Evolutionary conservation across 345 rosid species (phyloP).

Genomic region (Fremontodendron californicum): DNA sequence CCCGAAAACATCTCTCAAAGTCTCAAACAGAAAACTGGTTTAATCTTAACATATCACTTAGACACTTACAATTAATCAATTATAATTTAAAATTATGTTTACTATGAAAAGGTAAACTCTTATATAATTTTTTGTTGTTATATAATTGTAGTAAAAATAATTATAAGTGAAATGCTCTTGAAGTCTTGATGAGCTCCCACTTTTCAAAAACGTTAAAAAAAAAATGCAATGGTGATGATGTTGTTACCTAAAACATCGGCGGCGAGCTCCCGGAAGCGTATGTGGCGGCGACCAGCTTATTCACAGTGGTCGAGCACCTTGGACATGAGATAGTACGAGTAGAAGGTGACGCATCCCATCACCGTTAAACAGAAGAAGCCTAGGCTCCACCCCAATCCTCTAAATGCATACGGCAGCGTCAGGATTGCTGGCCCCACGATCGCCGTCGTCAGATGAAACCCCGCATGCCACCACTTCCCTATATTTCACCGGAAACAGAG

Average conservation of each 20-base stretch:
- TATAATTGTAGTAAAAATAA: too few relatives aligned
- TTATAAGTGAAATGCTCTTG: too few relatives aligned
- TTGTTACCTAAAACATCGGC: constrained; percentile 77
- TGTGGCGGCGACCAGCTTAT: constrained; percentile 87
- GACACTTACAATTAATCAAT: too few relatives aligned
- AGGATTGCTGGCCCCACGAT: constrained; percentile 89
- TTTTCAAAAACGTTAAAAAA: too few relatives aligned
- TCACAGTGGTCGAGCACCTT: constrained; percentile 88
- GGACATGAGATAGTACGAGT: constrained; percentile 82
- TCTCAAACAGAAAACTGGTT: too few relatives aligned
- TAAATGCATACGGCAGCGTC: constrained; percentile 76
- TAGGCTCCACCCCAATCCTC: constrained; percentile 80
- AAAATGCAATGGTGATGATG: too few relatives aligned
- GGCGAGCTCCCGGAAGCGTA: constrained; percentile 95
- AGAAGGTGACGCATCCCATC: constrained; percentile 83
- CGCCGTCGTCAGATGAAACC: constrained; percentile 98
- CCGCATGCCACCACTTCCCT: constrained; percentile 99
- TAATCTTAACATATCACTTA: too few relatives aligned
- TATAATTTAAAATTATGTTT: too few relatives aligned
- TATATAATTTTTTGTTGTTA: too few relatives aligned
- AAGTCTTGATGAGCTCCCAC: too few relatives aligned
- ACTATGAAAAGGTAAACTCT: too few relatives aligned
- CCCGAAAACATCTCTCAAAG: too few relatives aligned
- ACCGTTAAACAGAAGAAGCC: constrained; percentile 68
- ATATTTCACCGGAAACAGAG: neutral